These are phyloP conservation scores for Penicillium silybi DNA, from an alignment of 495 filamentous ascomycete species.

Conservation along the genomic window DNA sequence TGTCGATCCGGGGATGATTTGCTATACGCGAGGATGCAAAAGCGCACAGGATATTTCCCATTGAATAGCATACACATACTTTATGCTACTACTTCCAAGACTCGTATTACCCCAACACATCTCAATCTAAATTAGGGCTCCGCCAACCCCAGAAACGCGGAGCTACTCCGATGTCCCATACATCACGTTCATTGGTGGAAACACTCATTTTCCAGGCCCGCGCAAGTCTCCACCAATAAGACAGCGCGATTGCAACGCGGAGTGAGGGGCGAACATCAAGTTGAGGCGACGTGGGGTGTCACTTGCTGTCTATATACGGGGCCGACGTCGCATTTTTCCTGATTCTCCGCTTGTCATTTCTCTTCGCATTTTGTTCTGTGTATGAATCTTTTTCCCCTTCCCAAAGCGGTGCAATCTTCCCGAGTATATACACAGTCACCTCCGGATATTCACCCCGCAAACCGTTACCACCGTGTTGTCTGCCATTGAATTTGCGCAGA, in stretches of 20 bases:
- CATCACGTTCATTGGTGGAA: constrained; percentile 28
- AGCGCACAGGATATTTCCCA: neutral
- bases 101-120: neutral
- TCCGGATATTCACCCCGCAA: constrained; percentile 2
- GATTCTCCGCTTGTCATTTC: constrained; percentile 1
- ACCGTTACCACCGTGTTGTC: constrained; percentile 1
- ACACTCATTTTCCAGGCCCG: constrained; percentile 14
- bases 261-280: constrained; percentile 19
- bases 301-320: constrained; percentile 25
- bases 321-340: constrained; percentile 10
- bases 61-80: neutral
- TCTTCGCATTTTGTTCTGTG: neutral
- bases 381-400: neutral
- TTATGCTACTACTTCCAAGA: neutral
- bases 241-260: neutral
- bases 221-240: constrained; percentile 32
- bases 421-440: neutral
- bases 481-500: neutral
- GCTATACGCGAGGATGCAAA: neutral
- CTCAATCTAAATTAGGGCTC: neutral
- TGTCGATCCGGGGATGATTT: neutral
- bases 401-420: neutral
- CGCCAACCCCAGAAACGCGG: constrained; percentile 17
- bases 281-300: constrained; percentile 19
- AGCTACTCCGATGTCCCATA: constrained; percentile 23